Conservation (phyloP, 192 early-diverging fungal species). For the Backusella liffmaniae region DNA sequence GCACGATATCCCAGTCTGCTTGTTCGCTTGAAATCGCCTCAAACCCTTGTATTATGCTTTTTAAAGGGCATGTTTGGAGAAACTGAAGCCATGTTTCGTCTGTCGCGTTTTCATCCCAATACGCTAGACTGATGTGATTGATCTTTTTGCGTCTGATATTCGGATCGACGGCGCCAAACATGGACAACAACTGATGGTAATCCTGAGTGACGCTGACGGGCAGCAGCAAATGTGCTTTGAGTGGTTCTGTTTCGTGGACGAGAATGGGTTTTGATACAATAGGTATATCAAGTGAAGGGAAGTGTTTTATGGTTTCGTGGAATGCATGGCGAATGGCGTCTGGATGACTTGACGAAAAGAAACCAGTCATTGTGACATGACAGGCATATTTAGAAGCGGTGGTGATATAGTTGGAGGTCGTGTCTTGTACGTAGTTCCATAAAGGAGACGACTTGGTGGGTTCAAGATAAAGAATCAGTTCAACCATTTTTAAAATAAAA, state of each 20-base stretch:
- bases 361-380: constrained; percentile 17
- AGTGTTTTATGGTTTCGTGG: no score
- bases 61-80: not conserved
- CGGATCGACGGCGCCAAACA: not conserved
- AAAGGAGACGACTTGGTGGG: not conserved
- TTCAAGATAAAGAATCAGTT: constrained; percentile 22
- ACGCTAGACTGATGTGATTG: constrained; percentile 21
- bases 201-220: not conserved
- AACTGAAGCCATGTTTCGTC: not conserved
- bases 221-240: not conserved
- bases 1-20: constrained; percentile 13
- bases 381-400: constrained; percentile 11
- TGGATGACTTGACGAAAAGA: not conserved
- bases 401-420: not conserved
- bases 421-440: not conserved
- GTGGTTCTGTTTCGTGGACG: not conserved
- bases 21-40: not conserved
- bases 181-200: not conserved
- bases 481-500: not conserved
- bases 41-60: not conserved
- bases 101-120: constrained; percentile 20
- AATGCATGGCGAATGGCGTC: not conserved
- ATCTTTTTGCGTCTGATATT: not conserved
- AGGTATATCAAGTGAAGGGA: not conserved
- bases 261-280: not conserved